These are phyloP conservation scores for Microbotryum intermedium DNA, from an alignment of 1,284 basidiomycete species.

Conservation along the genomic window DNA sequence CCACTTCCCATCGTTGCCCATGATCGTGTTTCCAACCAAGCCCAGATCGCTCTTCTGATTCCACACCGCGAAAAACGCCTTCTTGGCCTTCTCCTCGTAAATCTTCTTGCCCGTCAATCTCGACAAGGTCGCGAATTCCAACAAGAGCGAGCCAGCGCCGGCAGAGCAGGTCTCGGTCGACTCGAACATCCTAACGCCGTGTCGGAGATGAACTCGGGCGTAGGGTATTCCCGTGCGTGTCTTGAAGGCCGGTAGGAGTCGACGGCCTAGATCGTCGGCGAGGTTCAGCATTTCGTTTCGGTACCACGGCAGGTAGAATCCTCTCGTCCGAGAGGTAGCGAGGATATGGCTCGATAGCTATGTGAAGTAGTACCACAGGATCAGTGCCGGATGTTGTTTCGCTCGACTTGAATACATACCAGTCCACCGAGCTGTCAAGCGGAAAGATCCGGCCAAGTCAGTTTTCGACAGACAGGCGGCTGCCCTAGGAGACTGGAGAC, in stretches of 20 bases:
- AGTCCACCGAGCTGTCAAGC: constrained; percentile 58
- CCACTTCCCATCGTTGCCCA: constrained; percentile 45
- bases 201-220: constrained; percentile 72
- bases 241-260: constrained; percentile 74
- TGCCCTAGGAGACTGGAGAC: neutral
- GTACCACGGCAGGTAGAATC: constrained; percentile 34
- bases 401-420: constrained; percentile 12
- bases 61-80: constrained; percentile 86
- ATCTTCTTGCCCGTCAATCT: constrained; percentile 75
- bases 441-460: constrained; percentile 53
- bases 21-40: constrained; percentile 79
- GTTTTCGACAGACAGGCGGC: constrained; percentile 49
- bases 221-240: constrained; percentile 82
- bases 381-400: neutral
- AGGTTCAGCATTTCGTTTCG: constrained; percentile 61
- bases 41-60: constrained; percentile 62
- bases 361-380: too few relatives aligned
- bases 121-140: constrained; percentile 85
- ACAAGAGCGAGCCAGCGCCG: constrained; percentile 78
- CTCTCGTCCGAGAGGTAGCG: constrained; percentile 47
- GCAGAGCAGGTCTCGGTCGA: constrained; percentile 71
- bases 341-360: constrained; percentile 70
- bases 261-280: constrained; percentile 72
- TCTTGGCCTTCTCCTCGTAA: constrained; percentile 56
- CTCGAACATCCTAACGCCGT: constrained; percentile 41